Evolutionary conservation across 805 yeast genomes (phyloP).

Genomic region (Lipomyces oligophaga): DNA sequence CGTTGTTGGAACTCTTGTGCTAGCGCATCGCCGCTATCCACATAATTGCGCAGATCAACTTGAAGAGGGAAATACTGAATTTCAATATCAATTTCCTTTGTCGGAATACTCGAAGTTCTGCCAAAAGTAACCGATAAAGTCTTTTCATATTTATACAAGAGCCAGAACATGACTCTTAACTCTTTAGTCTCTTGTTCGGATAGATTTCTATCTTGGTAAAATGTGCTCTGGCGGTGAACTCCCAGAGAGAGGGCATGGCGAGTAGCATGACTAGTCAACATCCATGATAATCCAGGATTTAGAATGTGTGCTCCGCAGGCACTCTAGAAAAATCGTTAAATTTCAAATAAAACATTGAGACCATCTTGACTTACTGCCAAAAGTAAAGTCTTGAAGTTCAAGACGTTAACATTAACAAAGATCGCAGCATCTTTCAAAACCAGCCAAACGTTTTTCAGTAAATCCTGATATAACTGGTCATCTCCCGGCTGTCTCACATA

Average conservation of each 20-base stretch:
- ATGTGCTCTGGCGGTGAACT: conserved; percentile 13
- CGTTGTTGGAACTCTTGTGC: conserved; percentile 5
- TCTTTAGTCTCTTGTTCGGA: conserved; percentile 8
- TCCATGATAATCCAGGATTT: conserved; percentile 18
- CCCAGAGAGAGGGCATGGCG: conserved; percentile 13
- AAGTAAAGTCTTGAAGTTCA: conserved; percentile 11
- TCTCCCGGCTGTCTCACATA: conserved; percentile 1
- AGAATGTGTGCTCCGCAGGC: too few relatives aligned
- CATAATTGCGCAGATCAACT: not conserved
- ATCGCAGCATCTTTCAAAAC: conserved; percentile 10
- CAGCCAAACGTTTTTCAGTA: conserved; percentile 11
- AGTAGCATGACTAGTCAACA: conserved; percentile 6
- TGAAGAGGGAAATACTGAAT: not conserved
- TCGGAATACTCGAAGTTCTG: conserved; percentile 12
- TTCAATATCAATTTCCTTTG: conserved; percentile 15
- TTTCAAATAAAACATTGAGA: too few relatives aligned
- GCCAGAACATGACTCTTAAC: conserved; percentile 10
- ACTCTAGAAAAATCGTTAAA: too few relatives aligned
- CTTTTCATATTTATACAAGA: conserved; percentile 5
- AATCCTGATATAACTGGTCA: not conserved
- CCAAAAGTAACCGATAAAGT: conserved; percentile 14
- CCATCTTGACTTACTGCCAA: too few relatives aligned
- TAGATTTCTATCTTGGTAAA: conserved; percentile 13
- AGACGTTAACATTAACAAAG: conserved; percentile 10
- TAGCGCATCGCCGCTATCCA: not conserved